Evolutionary conservation across 129 eudicot genomes (phyloP).

Genomic region (Flaveria linearis): DNA sequence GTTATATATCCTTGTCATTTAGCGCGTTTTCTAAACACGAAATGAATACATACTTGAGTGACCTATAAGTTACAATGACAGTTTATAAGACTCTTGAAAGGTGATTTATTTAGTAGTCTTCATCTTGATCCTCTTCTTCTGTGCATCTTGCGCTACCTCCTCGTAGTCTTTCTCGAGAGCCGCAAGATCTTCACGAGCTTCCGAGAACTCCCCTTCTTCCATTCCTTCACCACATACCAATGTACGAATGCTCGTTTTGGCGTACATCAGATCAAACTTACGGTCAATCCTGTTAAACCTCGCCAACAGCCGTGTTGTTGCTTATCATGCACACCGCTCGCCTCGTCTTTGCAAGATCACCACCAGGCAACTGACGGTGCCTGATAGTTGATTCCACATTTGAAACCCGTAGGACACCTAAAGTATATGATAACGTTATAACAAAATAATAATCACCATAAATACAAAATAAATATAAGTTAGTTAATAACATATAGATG

Average conservation of each 20-base stretch:
- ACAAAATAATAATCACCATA: background rate
- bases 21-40: background rate
- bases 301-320: conserved; percentile 76
- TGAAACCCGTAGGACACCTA: conserved; percentile 84
- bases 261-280: conserved; percentile 67
- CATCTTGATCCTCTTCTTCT: conserved; percentile 59
- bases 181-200: conserved; percentile 83
- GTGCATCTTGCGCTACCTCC: conserved; percentile 66
- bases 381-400: conserved; percentile 72
- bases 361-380: conserved; percentile 78
- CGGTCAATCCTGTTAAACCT: conserved; percentile 65
- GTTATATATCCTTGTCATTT: background rate
- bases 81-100: background rate
- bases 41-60: background rate
- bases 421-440: background rate
- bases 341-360: conserved; percentile 66
- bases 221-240: conserved; percentile 88
- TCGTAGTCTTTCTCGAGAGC: conserved; percentile 72
- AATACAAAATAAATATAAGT: background rate
- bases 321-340: conserved; percentile 81
- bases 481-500: background rate
- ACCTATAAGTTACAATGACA: too few species aligned
- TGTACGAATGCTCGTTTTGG: conserved; percentile 78
- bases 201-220: conserved; percentile 90
- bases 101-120: conserved; percentile 24